These are phyloP conservation scores for Fusarium sp. DNA, from an alignment of 2,329 filamentous ascomycete species.

Conservation along the genomic window DNA sequence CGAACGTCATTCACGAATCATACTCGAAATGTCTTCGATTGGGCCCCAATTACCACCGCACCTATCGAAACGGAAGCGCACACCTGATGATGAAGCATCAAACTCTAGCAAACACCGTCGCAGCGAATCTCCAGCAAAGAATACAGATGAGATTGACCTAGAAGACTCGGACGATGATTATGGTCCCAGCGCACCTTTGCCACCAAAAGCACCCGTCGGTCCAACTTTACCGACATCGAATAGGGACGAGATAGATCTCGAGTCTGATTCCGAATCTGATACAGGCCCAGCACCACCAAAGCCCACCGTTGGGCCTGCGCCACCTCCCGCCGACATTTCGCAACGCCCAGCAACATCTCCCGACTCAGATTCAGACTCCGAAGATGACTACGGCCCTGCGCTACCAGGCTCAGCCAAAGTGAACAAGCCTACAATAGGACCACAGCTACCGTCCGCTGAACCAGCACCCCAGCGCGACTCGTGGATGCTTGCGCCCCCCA, in stretches of 20 bases:
- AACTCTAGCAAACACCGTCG: conserved; percentile 59
- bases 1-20: neutral
- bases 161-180: conserved; percentile 58
- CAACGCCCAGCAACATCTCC: conserved; percentile 44
- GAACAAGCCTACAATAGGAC: conserved; percentile 59
- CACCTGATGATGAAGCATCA: conserved; percentile 48
- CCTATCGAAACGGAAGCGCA: conserved; percentile 72
- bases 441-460: conserved; percentile 51
- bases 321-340: conserved; percentile 48
- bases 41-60: conserved; percentile 78
- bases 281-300: conserved; percentile 54
- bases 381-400: conserved; percentile 70
- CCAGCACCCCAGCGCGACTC: conserved; percentile 77
- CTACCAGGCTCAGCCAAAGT: conserved; percentile 63
- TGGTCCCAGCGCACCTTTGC: conserved; percentile 52
- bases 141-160: conserved; percentile 62
- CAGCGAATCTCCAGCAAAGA: conserved; percentile 50
- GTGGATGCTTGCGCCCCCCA: conserved; percentile 83
- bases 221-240: conserved; percentile 48
- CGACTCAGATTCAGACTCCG: conserved; percentile 58
- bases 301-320: conserved; percentile 48
- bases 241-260: conserved; percentile 57
- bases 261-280: conserved; percentile 53
- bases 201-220: conserved; percentile 32
- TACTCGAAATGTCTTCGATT: conserved; percentile 70